Evolutionary conservation across 805 yeast genomes (phyloP).

Genomic region (Yamadazyma laniorum): DNA sequence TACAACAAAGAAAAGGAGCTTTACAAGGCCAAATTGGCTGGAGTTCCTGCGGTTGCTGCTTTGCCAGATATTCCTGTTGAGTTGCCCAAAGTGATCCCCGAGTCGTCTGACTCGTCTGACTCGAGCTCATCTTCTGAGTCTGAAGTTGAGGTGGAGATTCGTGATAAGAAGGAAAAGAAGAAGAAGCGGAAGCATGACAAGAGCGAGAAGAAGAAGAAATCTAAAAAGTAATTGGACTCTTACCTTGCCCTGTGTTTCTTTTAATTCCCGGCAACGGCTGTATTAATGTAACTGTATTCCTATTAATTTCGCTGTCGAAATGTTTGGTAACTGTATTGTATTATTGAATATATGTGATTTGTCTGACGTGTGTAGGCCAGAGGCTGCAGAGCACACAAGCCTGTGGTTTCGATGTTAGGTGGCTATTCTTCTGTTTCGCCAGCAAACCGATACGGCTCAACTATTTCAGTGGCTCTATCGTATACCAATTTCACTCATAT

Average conservation of each 20-base stretch:
- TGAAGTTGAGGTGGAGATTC: conserved; percentile 7
- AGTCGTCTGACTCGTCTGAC: not conserved
- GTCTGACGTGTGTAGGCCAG: too few relatives aligned
- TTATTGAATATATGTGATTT: not conserved
- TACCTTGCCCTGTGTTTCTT: not conserved
- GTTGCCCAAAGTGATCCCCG: conserved; percentile 2
- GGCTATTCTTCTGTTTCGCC: too few relatives aligned
- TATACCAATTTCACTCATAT: too few relatives aligned
- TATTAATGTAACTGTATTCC: not conserved
- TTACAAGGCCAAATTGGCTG: conserved; percentile 29
- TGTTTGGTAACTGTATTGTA: not conserved
- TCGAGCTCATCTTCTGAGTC: conserved; percentile 5
- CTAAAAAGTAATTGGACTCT: conserved; percentile 13
- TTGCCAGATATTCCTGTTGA: conserved; percentile 4
- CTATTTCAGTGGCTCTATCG: too few relatives aligned
- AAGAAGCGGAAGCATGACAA: conserved; percentile 28
- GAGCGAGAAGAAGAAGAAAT: conserved; percentile 17
- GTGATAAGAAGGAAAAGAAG: conserved; percentile 48
- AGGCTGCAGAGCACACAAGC: too few relatives aligned
- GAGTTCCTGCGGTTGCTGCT: conserved; percentile 8
- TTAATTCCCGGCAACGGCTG: not conserved
- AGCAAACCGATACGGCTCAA: too few relatives aligned
- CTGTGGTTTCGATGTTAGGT: too few relatives aligned
- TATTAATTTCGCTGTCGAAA: conserved; percentile 1
- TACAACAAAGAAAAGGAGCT: conserved; percentile 33